Conservation (phyloP, 2,329 filamentous ascomycete genomes). For the Mollisia scopiformis region DNA sequence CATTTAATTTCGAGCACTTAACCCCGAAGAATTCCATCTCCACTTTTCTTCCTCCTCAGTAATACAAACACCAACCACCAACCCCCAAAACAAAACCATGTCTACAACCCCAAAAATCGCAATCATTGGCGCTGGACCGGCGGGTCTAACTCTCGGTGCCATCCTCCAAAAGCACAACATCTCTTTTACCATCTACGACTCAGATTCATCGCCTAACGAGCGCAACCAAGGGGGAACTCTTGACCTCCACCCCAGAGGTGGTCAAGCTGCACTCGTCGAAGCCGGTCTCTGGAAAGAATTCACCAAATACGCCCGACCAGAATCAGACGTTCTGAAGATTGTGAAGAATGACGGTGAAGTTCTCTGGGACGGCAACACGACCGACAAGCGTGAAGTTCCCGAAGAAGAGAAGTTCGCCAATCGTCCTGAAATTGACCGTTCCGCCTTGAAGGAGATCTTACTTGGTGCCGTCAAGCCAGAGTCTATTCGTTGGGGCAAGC, state of each 20-base stretch:
- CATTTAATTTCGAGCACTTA: background rate
- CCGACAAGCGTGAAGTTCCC: conserved; percentile 3
- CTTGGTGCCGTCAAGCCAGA: conserved; percentile 35
- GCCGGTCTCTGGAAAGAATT: background rate
- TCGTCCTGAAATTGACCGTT: conserved; percentile 44
- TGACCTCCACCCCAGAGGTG: background rate
- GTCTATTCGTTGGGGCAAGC: conserved; percentile 43
- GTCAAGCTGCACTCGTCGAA: background rate
- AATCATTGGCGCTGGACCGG: conserved; percentile 38
- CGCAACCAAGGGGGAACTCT: background rate
- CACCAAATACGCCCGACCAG: background rate
- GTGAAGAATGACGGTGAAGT: background rate
- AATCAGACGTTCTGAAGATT: background rate
- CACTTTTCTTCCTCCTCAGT: background rate
- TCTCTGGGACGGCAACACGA: background rate
- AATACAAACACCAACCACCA: background rate
- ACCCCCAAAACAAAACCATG: background rate
- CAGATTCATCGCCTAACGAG: conserved; percentile 20
- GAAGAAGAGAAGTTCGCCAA: conserved; percentile 3
- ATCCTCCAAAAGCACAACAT: conserved; percentile 34
- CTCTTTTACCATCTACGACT: conserved; percentile 33
- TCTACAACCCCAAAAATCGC: conserved; percentile 26
- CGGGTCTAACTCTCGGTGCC: conserved; percentile 34
- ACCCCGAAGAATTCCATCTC: background rate
- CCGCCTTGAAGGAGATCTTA: conserved; percentile 40